These are phyloP conservation scores for Aplosporella prunicola DNA, from an alignment of 2,329 filamentous ascomycete species.

Conservation along the genomic window DNA sequence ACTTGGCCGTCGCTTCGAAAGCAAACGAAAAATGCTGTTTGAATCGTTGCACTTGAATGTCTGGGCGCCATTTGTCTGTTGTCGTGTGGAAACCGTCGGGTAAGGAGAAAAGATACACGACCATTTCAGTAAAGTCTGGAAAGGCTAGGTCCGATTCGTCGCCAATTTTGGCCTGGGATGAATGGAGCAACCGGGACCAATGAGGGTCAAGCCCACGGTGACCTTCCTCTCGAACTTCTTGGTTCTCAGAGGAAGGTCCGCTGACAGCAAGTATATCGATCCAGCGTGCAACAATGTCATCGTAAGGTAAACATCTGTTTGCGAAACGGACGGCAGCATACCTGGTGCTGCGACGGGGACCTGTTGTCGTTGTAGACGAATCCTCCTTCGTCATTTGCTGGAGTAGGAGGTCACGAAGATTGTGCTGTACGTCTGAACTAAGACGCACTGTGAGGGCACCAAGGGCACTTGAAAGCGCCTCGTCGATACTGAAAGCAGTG, in stretches of 20 bases:
- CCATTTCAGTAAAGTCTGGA: conserved; percentile 37
- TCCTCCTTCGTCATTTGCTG: conserved; percentile 19
- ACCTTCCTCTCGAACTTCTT: conserved; percentile 83
- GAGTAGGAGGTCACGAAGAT: conserved; percentile 27
- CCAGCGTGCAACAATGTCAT: conserved; percentile 72
- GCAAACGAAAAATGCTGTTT: conserved; percentile 36
- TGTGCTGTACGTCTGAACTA: conserved; percentile 33
- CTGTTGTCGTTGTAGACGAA: not conserved
- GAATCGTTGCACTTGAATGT: conserved; percentile 23
- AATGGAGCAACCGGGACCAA: conserved; percentile 56
- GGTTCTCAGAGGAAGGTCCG: conserved; percentile 56
- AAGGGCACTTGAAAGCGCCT: conserved; percentile 72
- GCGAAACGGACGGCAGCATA: conserved; percentile 82
- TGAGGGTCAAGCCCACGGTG: conserved; percentile 76
- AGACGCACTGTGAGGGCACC: conserved; percentile 38
- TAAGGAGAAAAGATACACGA: conserved; percentile 36
- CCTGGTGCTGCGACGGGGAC: conserved; percentile 50
- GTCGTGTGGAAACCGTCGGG: conserved; percentile 23
- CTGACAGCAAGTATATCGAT: conserved; percentile 76
- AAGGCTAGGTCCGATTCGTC: conserved; percentile 16
- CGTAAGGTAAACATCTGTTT: conserved; percentile 75
- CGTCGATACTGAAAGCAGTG: conserved; percentile 79
- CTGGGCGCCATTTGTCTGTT: conserved; percentile 19
- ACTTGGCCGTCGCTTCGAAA: conserved; percentile 60
- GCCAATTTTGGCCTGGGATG: not conserved